phyloP scores from a whole-genome alignment of 2,329 filamentous ascomycete species.

The Nannizzia gypsea region DNA sequence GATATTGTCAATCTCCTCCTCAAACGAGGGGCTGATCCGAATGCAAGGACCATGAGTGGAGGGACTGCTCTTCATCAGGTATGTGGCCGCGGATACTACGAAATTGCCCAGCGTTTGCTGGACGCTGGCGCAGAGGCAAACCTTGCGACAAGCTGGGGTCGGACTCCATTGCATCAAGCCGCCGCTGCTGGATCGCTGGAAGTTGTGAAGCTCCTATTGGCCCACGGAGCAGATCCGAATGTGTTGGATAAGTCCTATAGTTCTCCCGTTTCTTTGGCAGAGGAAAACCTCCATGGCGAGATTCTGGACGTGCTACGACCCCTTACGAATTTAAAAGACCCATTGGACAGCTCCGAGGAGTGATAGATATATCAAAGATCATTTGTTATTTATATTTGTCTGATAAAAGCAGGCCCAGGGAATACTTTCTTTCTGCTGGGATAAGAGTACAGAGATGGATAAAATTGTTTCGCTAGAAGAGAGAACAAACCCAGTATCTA shows the following conservation, averaged over 20 bases:
- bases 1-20: conserved; percentile 1
- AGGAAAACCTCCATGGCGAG: neutral
- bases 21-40: neutral
- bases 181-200: neutral
- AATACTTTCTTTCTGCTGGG: neutral
- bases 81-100: neutral
- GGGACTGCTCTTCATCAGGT: neutral
- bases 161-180: conserved; percentile 1
- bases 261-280: neutral
- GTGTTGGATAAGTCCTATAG: neutral
- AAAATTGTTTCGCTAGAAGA: neutral
- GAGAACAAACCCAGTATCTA: neutral
- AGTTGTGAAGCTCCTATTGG: neutral
- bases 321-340: neutral
- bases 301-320: neutral
- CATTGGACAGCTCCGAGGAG: neutral
- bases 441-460: neutral
- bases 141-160: neutral
- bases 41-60: neutral
- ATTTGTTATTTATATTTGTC: too few relatives aligned
- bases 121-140: neutral
- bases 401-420: too few relatives aligned
- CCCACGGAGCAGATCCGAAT: neutral
- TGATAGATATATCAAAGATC: neutral
- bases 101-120: neutral